Conservation (phyloP, 1,284 basidiomycete genomes). For the Crucibulum cyathiforme region DNA sequence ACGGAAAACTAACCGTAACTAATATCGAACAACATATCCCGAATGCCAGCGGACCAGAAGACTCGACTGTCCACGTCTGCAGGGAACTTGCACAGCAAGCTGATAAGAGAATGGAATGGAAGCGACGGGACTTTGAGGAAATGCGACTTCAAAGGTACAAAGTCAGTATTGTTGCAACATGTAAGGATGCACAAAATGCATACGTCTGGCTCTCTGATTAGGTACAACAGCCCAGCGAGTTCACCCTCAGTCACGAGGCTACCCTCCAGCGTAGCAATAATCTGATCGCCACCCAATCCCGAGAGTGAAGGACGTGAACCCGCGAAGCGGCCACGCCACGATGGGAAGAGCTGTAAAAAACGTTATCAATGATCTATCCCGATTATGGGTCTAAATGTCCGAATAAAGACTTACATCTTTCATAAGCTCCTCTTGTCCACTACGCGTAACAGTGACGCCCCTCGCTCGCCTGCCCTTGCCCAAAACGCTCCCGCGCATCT, state of each 20-base stretch:
- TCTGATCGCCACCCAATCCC: slow-evolving; percentile 59
- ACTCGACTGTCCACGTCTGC: slow-evolving; percentile 72
- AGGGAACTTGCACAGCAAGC: slow-evolving; percentile 77
- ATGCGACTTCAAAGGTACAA: slow-evolving; percentile 59
- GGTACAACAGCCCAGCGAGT: slow-evolving; percentile 64
- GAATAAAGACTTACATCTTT: slow-evolving; percentile 56
- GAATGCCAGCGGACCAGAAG: slow-evolving; percentile 65
- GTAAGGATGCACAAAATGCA: slow-evolving; percentile 23
- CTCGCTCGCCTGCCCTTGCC: slow-evolving; percentile 76
- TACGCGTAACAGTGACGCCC: slow-evolving; percentile 80
- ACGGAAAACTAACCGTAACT: slow-evolving; percentile 24
- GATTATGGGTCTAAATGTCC: background rate
- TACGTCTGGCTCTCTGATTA: slow-evolving; percentile 79
- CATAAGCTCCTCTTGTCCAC: slow-evolving; percentile 80
- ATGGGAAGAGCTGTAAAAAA: slow-evolving; percentile 68
- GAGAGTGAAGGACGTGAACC: slow-evolving; percentile 68
- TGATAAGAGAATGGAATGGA: slow-evolving; percentile 76
- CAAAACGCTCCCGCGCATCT: slow-evolving; percentile 62
- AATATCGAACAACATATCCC: slow-evolving; percentile 70
- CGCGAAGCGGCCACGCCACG: slow-evolving; percentile 78
- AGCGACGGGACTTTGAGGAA: slow-evolving; percentile 83
- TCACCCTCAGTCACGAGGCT: slow-evolving; percentile 71
- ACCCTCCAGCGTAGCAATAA: slow-evolving; percentile 61
- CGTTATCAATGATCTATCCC: background rate
- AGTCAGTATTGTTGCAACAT: slow-evolving; percentile 8